Evolutionary conservation across 2,329 filamentous ascomycete genomes (phyloP).

Genomic region (Claviceps digitariae): DNA sequence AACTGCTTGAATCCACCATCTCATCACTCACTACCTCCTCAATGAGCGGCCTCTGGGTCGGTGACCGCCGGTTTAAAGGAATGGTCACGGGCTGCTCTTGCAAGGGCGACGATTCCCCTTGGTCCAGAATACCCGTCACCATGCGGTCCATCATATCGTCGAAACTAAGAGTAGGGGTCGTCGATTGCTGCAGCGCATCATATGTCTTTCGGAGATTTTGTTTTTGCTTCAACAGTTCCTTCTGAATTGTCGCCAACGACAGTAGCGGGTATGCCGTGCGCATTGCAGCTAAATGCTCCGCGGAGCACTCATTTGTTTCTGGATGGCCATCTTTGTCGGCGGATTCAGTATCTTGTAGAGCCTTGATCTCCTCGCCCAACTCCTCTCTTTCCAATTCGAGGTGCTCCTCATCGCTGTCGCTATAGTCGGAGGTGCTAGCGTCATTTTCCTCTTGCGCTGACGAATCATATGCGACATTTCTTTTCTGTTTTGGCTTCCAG

Average conservation of each 20-base stretch:
- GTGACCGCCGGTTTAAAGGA: not conserved
- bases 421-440: not conserved
- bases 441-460: not conserved
- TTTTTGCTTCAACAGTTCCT: constrained; percentile 19
- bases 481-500: constrained; percentile 4
- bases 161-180: constrained; percentile 19
- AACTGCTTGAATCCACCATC: constrained; percentile 3
- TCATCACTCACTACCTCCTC: constrained; percentile 8
- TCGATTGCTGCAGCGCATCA: constrained; percentile 18
- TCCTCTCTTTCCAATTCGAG: constrained; percentile 3
- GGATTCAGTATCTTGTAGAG: not conserved
- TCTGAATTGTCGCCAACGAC: constrained; percentile 21
- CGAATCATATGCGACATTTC: not conserved
- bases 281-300: constrained; percentile 23
- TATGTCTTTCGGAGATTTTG: constrained; percentile 26
- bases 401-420: constrained; percentile 5
- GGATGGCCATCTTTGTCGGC: not conserved
- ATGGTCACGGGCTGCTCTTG: not conserved
- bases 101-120: not conserved
- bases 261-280: constrained; percentile 30
- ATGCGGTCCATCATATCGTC: constrained; percentile 20
- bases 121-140: constrained; percentile 9
- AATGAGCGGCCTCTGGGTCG: constrained; percentile 15
- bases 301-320: constrained; percentile 9
- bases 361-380: constrained; percentile 1